These are phyloP conservation scores for Apophysomyces ossiformis DNA, from an alignment of 371 early-diverging fungal genomes.

Conservation along the genomic window DNA sequence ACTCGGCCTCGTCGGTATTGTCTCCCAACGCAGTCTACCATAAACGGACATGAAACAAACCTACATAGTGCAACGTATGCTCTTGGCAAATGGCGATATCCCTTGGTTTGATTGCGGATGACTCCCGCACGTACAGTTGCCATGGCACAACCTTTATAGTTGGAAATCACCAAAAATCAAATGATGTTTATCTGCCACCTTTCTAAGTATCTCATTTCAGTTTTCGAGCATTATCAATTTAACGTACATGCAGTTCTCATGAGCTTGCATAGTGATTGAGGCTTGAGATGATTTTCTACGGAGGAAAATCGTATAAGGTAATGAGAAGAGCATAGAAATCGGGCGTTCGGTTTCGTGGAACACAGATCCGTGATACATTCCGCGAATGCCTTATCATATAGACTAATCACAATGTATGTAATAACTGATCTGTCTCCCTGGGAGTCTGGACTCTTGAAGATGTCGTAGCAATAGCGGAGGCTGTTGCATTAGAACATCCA, in stretches of 20 bases:
- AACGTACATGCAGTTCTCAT: no score
- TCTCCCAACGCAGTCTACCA: neutral
- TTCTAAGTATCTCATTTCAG: no score
- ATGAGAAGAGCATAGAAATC: neutral
- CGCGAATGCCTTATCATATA: neutral
- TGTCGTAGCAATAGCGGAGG: neutral
- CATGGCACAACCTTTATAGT: no score
- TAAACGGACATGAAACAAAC: neutral
- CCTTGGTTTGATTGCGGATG: neutral
- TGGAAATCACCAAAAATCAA: no score
- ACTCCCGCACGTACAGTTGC: neutral
- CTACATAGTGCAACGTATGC: conserved; percentile 1
- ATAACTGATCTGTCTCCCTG: neutral
- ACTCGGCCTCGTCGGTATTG: conserved; percentile 1
- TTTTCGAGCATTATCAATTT: no score
- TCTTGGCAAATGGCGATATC: conserved; percentile 8
- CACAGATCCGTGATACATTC: conserved; percentile 11
- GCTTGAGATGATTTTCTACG: neutral
- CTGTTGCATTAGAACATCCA: neutral
- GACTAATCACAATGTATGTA: neutral
- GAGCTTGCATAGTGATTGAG: neutral
- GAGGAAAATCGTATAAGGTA: conserved; percentile 5
- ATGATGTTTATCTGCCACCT: no score
- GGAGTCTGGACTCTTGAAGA: neutral
- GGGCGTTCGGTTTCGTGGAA: conserved; percentile 12